Base-by-base conservation (phyloP, 2,329 filamentous ascomycete species). In the Nothopassalora personata region DNA sequence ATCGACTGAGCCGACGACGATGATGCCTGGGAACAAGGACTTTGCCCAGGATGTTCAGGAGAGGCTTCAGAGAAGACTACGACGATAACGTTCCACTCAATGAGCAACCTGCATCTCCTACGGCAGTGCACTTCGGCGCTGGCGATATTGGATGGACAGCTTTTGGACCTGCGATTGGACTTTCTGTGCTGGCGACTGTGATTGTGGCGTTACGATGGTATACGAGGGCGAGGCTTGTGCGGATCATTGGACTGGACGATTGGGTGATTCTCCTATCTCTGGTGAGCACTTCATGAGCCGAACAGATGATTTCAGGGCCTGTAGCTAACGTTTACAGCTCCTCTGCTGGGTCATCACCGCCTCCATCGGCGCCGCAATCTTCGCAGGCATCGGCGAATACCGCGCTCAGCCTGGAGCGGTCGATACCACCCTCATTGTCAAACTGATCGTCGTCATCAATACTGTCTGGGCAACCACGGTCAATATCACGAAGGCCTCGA, bases 401-500 rank as follows among this genome's bases (percentile, higher is more conserved):
- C 36, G 57, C 48, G 45, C 39, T 13, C 5, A 23, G 6, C 27
- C 23, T 10, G 57, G 46, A 9, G 34, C 49, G 18, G 15, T 64
- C 47, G 60, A 70, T 19, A 56, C 61, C 3, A 45, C 60, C 10
- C 57, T 59, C 31, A 53, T 70, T 49, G 64, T 68, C 31, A 68
- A 71, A 56, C 60, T 73, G 23, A 66, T 72, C 47, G 60, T 73
- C 28, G 67, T 68, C 39, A 66, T 65, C 58, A 74, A 75, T 57
- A 64, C 66, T 33, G 45, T 73, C 56, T 73, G 72, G 62, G 59
- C 67, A n/a, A 56, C 71, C 23, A 66, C 70, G 7, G 68, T 74
- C 54, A 71, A 71, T 53, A 72, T 73, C 59, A 77, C 77, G 45
- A 80, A 80, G 69, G 72, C 74, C 27, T 79, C 77, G 0, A 79